A percentile compares a stretch with the other conserved stretches of the same genome.
phyloP scores from a whole-genome alignment of 2,329 filamentous ascomycete species.

The Colletotrichum spinosum region DNA sequence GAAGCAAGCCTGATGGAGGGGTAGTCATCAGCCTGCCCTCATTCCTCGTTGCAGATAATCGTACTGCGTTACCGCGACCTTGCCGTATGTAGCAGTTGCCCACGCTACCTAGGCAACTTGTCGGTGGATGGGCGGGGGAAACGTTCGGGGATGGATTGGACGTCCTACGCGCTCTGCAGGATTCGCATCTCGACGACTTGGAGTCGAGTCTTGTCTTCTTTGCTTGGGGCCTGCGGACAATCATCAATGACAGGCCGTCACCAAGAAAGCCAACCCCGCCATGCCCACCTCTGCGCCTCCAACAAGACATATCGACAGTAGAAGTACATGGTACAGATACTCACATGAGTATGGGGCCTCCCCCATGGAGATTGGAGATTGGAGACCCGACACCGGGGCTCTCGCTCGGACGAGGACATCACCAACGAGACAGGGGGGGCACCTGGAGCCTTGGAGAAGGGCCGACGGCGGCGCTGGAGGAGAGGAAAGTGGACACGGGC shows the following conservation, averaged over 20 bases:
- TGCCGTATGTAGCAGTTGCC: no score
- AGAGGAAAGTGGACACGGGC: conserved; percentile 30
- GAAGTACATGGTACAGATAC: not conserved
- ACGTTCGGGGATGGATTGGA: conserved; percentile 4
- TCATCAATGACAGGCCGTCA: no score
- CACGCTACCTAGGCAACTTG: conserved; percentile 1
- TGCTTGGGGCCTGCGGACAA: no score
- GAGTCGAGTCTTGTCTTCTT: no score
- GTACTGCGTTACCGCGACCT: no score
- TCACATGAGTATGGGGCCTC: not conserved
- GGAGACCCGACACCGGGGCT: not conserved
- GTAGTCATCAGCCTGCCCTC: not conserved
- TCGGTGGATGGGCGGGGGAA: conserved; percentile 33
- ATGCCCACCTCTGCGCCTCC: not conserved
- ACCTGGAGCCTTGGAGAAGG: not conserved
- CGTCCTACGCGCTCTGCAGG: not conserved
- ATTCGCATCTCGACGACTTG: not conserved
- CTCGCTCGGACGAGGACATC: not conserved
- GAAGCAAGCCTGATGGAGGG: conserved; percentile 17
- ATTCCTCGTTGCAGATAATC: no score
- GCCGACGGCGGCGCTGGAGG: conserved; percentile 24
- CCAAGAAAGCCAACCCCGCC: no score
- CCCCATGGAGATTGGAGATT: conserved; percentile 1
- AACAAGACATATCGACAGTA: not conserved
- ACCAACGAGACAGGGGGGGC: not conserved